These are phyloP conservation scores for Amaranthus hypochondriacus DNA, from an alignment of 148 eudicot species.

Conservation along the genomic window DNA sequence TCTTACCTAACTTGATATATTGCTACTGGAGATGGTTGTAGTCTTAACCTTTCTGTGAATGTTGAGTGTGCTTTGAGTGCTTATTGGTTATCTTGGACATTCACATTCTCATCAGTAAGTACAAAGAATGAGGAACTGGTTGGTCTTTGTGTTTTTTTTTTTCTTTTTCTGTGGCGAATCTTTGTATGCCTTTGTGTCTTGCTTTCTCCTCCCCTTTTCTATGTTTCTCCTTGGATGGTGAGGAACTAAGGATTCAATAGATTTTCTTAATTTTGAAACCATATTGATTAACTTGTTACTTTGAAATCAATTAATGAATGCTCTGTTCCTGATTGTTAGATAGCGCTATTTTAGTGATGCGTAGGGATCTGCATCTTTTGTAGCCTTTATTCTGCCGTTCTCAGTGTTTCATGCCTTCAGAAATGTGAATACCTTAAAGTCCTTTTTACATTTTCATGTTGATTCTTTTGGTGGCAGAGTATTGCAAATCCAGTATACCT, in stretches of 20 bases:
- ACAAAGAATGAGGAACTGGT: neutral
- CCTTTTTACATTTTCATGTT: constrained; percentile 18
- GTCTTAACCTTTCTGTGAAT: neutral
- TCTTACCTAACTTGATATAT: neutral
- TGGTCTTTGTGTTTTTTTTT: neutral
- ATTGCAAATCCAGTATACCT: constrained; percentile 93
- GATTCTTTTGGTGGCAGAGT: constrained; percentile 41
- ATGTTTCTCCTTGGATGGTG: neutral
- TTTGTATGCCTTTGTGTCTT: neutral
- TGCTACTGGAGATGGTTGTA: constrained; percentile 1
- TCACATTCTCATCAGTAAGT: neutral
- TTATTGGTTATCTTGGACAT: neutral
- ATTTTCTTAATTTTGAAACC: no score
- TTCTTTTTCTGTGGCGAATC: neutral
- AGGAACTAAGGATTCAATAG: no score
- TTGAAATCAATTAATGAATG: neutral
- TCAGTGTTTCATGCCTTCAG: neutral
- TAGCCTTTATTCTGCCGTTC: neutral
- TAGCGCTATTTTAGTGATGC: neutral
- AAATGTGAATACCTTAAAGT: neutral
- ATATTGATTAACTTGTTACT: neutral
- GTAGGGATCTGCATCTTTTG: neutral
- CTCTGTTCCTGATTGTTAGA: neutral
- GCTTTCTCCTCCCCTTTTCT: neutral
- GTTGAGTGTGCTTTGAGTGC: neutral